Conservation (phyloP, 1,139 yeast species). For the Magnusiomyces starmeri region DNA sequence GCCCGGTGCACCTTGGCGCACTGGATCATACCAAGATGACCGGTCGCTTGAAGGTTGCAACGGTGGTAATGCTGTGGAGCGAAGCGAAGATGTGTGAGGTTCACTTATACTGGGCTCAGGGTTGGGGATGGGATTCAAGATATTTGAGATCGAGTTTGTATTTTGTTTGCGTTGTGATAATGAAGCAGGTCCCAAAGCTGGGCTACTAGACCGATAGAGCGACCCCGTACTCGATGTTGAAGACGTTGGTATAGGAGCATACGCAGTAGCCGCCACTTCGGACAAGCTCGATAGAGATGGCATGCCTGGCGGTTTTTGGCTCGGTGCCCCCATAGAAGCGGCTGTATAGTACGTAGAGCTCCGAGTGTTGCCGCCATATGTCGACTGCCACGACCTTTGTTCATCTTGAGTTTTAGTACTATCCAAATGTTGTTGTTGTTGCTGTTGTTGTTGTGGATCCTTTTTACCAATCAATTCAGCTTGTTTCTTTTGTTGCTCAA, state of each 20-base stretch:
- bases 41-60: not conserved
- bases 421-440: conserved; percentile 1
- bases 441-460: not conserved
- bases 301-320: conserved; percentile 5
- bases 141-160: conserved; percentile 5
- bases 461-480: not conserved
- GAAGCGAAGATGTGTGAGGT: not conserved
- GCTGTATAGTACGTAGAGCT: not conserved
- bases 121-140: conserved; percentile 3
- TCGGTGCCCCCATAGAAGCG: not conserved
- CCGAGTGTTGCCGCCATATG: too few species aligned
- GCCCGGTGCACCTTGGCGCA: conserved; percentile 1
- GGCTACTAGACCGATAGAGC: conserved; percentile 1
- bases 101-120: not conserved
- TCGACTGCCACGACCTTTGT: too few species aligned
- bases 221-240: not conserved
- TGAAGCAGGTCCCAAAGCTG: not conserved
- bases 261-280: conserved; percentile 9
- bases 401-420: conserved; percentile 7
- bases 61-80: not conserved
- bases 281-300: conserved; percentile 7
- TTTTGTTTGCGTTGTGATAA: not conserved
- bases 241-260: conserved; percentile 4
- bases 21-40: conserved; percentile 6
- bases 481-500: conserved; percentile 1